Base-by-base conservation (phyloP, 805 yeast genomes). In the Yarrowia sp. region DNA sequence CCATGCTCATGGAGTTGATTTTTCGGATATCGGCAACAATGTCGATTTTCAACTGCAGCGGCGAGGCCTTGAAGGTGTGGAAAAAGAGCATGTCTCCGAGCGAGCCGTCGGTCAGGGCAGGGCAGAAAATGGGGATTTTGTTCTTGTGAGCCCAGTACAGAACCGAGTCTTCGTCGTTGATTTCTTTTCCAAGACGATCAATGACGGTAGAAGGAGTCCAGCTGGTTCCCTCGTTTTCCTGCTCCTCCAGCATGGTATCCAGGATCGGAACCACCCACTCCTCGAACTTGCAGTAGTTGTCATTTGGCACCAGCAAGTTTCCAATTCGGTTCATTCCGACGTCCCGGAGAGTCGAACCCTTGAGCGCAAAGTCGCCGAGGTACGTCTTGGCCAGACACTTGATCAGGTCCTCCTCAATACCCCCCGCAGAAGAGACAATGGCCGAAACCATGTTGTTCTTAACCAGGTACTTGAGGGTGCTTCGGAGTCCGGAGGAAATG, bases 301-400 rank as follows among this genome's bases (percentile, higher is more conserved):
- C 99, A 77, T 95, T 95, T 68, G 99, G 99, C 65, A 95, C 98
- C 73, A 95, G 83, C 78, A 95, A 83, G 78, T 95, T 96, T 71
- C 99, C 99, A 74, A 96, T 95, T 80, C 99, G 88, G 82, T 95
- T 95, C 89, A 95, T 87, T 71, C 99, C 99, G 78, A 92, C 88
- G 63, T 92, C 97, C 78, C 99, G 87, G 71, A 95, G 84, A 58
- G 84, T 82, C 68, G 87, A 82, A 69, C 99, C 99, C 15, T 87
- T 86, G 72, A 94, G 82, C 52, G 89, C 77, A 78, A 92, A 95
- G 63, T 92, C 98, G 66, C 99, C 98, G 83, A 96, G 82, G 75
- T 87, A 93, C 9, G 99, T 95, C 68, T 98, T 97, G 1, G 98
- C 99, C 68, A 95, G 82, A 76, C 97, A 92, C 79, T 95, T 95